Percentiles rank a stretch among this genome's conserved stretches.
phyloP scores from a whole-genome alignment of 345 rosid genomes.

The Garcia nutans region DNA sequence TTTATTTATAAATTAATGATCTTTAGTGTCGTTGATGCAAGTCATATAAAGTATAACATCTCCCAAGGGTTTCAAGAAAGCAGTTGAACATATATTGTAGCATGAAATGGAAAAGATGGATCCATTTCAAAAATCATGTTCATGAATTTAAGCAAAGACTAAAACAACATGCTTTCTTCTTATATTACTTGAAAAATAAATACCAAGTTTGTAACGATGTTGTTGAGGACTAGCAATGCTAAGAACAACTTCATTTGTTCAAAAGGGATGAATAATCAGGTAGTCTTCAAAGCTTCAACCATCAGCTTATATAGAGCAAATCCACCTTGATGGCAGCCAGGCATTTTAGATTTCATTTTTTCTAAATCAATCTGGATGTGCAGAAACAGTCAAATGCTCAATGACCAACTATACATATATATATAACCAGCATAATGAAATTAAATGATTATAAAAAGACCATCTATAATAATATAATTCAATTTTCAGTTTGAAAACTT shows the following conservation, averaged over 20 bases:
- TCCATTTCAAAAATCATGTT: neutral
- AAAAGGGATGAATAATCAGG: constrained; percentile 15
- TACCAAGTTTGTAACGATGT: neutral
- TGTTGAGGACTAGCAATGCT: neutral
- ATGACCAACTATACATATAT: neutral
- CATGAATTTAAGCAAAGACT: neutral
- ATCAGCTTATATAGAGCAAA: constrained; percentile 71
- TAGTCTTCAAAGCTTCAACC: constrained; percentile 45
- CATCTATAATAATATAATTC: neutral
- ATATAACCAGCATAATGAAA: neutral
- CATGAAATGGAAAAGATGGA: neutral
- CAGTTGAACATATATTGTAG: neutral
- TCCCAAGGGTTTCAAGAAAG: no score
- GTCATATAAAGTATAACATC: neutral
- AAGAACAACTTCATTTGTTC: neutral
- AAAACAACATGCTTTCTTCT: neutral
- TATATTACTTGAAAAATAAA: neutral
- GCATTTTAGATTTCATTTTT: constrained; percentile 71
- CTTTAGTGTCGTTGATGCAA: neutral
- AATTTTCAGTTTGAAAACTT: neutral
- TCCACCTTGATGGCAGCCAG: constrained; percentile 95
- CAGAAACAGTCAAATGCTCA: constrained; percentile 9
- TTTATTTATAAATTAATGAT: neutral
- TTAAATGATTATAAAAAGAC: neutral
- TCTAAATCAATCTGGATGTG: constrained; percentile 61